Evolutionary conservation across 768 basidiomycete species (phyloP).

Genomic region (Tephrocybe sp.): DNA sequence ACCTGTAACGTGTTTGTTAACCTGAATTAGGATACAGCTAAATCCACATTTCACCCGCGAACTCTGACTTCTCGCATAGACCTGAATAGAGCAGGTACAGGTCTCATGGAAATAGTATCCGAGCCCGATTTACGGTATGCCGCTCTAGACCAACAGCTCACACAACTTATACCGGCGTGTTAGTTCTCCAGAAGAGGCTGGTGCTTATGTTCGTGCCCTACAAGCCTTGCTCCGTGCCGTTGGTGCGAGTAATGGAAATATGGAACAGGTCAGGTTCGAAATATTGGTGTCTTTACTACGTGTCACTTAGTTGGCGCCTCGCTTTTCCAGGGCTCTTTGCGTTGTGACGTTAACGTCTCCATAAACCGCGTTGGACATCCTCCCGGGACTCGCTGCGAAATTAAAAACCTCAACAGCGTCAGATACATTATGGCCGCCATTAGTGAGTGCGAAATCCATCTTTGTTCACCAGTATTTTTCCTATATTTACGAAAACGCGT

Average conservation of each 20-base stretch:
- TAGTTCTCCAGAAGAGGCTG: conserved; percentile 85
- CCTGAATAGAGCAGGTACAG: conserved; percentile 86
- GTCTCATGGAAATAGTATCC: conserved; percentile 94
- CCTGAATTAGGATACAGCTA: conserved; percentile 77
- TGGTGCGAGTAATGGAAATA: conserved; percentile 91
- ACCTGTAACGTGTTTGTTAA: background rate
- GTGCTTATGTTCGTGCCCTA: conserved; percentile 77
- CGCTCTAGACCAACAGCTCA: background rate
- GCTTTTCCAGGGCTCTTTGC: conserved; percentile 72
- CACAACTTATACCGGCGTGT: conserved; percentile 21
- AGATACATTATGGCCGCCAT: conserved; percentile 84
- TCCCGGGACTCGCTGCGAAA: conserved; percentile 85
- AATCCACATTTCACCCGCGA: conserved; percentile 61
- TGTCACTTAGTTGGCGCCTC: background rate
- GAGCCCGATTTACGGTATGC: conserved; percentile 80
- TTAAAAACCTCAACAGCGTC: conserved; percentile 95
- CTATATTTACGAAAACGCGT: background rate
- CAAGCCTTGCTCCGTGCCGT: conserved; percentile 80
- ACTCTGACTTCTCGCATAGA: conserved; percentile 65
- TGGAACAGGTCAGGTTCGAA: conserved; percentile 73
- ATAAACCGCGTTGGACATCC: conserved; percentile 64
- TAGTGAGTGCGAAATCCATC: conserved; percentile 41
- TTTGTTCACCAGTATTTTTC: background rate
- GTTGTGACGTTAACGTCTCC: conserved; percentile 96
- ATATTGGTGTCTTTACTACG: background rate